Evolutionary conservation across 2,329 filamentous ascomycete species (phyloP).

Genomic region (Beauveria bassiana): DNA sequence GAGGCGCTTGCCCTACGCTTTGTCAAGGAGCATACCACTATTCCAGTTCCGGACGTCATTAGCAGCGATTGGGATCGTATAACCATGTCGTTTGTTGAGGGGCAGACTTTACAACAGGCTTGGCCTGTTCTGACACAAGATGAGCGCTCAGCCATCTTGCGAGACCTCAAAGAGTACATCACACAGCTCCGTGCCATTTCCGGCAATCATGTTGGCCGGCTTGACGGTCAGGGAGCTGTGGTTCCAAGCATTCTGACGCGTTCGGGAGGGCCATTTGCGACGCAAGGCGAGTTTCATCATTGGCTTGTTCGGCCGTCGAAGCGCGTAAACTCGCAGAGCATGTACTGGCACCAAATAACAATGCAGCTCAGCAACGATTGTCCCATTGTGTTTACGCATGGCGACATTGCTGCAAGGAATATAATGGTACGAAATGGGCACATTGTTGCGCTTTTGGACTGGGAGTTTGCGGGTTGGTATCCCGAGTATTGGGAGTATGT

Average conservation of each 20-base stretch:
- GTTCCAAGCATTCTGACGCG: constrained; percentile 18
- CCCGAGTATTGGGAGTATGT: background rate
- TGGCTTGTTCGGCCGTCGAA: constrained; percentile 19
- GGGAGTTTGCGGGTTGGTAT: background rate
- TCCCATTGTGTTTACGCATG: constrained; percentile 15
- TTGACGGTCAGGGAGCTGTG: constrained; percentile 18
- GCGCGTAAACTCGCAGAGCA: constrained; percentile 10
- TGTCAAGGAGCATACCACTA: constrained; percentile 17
- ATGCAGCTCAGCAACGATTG: constrained; percentile 15
- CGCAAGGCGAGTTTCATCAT: constrained; percentile 15
- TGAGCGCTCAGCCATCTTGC: constrained; percentile 15
- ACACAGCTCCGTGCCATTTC: constrained; percentile 16
- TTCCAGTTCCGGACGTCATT: constrained; percentile 20
- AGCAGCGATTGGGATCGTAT: constrained; percentile 21
- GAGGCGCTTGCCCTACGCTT: constrained; percentile 16
- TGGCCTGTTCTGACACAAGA: constrained; percentile 16
- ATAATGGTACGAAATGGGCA: constrained; percentile 10
- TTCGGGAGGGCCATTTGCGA: constrained; percentile 17
- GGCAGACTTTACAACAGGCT: constrained; percentile 18
- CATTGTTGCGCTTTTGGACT: background rate
- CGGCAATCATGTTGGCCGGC: constrained; percentile 16
- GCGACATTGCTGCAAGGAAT: constrained; percentile 13
- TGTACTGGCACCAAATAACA: constrained; percentile 20
- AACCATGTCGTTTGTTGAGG: constrained; percentile 20
- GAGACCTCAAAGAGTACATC: constrained; percentile 18